phyloP scores from a whole-genome alignment of 139 green algal genomes.

The Volvox africanus region DNA sequence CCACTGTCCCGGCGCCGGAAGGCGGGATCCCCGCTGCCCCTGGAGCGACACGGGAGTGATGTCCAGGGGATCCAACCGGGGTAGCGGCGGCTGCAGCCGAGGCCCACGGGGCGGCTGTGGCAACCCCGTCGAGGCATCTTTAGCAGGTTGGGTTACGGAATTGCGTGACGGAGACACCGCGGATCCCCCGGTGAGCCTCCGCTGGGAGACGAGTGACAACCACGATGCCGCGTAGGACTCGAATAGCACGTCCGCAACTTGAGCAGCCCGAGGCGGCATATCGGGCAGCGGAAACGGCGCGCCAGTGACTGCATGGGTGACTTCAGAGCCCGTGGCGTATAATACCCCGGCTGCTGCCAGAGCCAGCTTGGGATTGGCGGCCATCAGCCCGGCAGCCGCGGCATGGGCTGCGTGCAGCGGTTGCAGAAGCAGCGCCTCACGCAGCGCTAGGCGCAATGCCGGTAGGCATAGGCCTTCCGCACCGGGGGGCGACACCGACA shows the following conservation, averaged over 20 bases:
- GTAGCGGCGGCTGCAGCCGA: constrained; percentile 11
- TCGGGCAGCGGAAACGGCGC: constrained; percentile 37
- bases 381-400: not conserved
- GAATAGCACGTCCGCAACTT: constrained; percentile 38
- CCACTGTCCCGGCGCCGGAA: constrained; percentile 44
- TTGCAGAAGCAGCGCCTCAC: constrained; percentile 27
- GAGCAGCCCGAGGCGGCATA: not conserved
- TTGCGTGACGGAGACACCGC: not conserved
- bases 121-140: not conserved
- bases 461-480: constrained; percentile 48
- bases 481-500: constrained; percentile 45
- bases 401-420: not conserved
- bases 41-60: not conserved
- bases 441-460: constrained; percentile 45
- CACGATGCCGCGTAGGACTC: constrained; percentile 55
- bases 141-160: not conserved
- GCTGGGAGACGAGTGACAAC: constrained; percentile 50
- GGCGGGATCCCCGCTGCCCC: constrained; percentile 33
- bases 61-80: constrained; percentile 10
- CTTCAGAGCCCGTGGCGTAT: not conserved
- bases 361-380: not conserved
- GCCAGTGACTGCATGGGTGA: not conserved
- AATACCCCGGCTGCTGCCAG: constrained; percentile 7
- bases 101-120: not conserved
- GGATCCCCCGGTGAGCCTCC: not conserved